Base-by-base conservation (phyloP, 495 filamentous ascomycete genomes). In the Aspergillus nanangensis region DNA sequence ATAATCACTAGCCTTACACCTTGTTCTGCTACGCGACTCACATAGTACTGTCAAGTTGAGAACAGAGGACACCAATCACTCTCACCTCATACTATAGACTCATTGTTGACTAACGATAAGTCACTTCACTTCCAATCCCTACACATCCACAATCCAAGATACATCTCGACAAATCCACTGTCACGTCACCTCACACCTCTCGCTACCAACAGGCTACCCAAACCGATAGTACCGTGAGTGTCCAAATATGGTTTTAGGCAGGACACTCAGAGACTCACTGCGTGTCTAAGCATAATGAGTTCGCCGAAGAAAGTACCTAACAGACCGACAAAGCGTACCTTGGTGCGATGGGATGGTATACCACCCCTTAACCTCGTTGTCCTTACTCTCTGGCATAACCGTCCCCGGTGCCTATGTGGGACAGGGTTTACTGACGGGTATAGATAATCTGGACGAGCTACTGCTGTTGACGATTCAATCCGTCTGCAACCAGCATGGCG, bases 271-370 rank as follows among this genome's bases (percentile, higher is more conserved):
- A 11, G 19, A 11, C 39, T 41, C 19, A 38, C 22, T 9, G 25
- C 11, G 8, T 39, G 43, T 29, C 14, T 22, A 20, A 15, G 15
- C 27, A 42, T 8, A 11, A 55, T 48, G 48, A 29, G 39, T 22
- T 34, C 41, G 15, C 20, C 41, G 19, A 59, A 58, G 19, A 63
- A 57, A 24, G 35, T n/a, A 3, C 22, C 32, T 11, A 51, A 48
- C 29, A 51, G 63, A 15, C 53, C 66, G 0, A 48, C 51, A 14
- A 70, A 66, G 47, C 63, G 71, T 0, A 60, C 57, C 14, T 44
- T 76, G 2, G 64, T 75, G 3, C 70, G 73, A 24, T 76, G 73
- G 73, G 60, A 64, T 47, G 57, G 71, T 76, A 60, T 45, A 61
- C 60, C n/a, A 25, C 23, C 27, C 22, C 41, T 9, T 2, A 13